Base-by-base conservation (phyloP, 805 yeast genomes). In the Torulaspora indica region DNA sequence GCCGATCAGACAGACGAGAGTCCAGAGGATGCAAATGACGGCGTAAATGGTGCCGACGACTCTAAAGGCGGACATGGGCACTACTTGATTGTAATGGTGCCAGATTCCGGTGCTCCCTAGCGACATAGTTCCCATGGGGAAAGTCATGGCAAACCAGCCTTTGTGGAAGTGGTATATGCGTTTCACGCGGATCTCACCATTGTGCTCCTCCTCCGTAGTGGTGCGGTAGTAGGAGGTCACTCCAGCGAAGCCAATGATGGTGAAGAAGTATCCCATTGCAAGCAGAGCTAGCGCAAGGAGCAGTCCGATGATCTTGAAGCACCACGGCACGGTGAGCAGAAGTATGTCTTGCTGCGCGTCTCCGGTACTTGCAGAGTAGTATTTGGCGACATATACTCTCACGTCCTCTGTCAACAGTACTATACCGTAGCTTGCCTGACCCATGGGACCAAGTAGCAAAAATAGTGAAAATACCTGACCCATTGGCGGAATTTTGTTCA, bases 61-160 rank as follows among this genome's bases (percentile, higher is more conserved):
- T 50, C 77, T 72, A 63, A 86, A 85, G 0, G 85, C 78, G 8
- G 62, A 56, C 52, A 83, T 58, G 5, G 63, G 63, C 6, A 56
- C 59, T 15, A 43, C 48, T 13, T 45, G 38, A 2, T 74, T 74
- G 38, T 75, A 76, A 2, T 74, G 58, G 3, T 48, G 54, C 33
- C 70, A 81, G 14, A 88, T 57, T 53, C 78, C 75, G 8, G 70
- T 62, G 46, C 78, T 73, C 2, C 87, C 78, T 10, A 83, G 60
- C 0, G 82, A 71, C 82, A 85, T 79, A 0, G 95, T 86, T 2
- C 96, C 96, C 54, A 88, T 56, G 3, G 96, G 96, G 81, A 89
- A 89, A 51, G 96, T 85, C 71, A 85, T 76, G 13, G 89, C 80
- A 96, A 96, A 85, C 78, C 79, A 79, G 1, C 77, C 73, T 50